phyloP scores from a whole-genome alignment of 352 stramenopile species.

The Poterioochromonas sp. region DNA sequence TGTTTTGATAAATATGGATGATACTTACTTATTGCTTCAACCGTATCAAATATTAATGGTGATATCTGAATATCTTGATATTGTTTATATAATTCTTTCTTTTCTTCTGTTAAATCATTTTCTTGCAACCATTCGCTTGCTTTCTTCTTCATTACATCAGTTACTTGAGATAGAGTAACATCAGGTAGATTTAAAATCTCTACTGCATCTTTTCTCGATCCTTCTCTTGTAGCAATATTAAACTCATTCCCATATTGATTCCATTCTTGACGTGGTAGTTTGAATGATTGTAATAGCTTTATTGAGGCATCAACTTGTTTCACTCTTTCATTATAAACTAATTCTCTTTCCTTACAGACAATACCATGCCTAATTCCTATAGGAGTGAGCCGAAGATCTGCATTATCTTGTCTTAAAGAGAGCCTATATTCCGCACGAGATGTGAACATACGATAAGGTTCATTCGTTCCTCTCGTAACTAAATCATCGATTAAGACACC shows the following conservation, averaged over 20 bases:
- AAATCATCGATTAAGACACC: constrained; percentile 98
- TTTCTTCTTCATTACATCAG: constrained; percentile 51
- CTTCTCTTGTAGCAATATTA: constrained; percentile 2
- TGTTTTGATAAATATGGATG: constrained; percentile 80
- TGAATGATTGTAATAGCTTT: background rate
- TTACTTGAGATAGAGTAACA: constrained; percentile 54
- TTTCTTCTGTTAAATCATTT: constrained; percentile 38
- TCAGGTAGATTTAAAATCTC: constrained; percentile 61
- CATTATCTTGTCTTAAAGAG: constrained; percentile 80
- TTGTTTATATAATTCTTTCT: constrained; percentile 42
- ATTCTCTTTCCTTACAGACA: constrained; percentile 58
- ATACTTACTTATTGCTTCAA: constrained; percentile 81
- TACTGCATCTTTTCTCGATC: constrained; percentile 51
- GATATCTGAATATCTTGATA: constrained; percentile 63
- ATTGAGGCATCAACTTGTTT: background rate
- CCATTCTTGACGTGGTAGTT: background rate
- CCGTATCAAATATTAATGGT: constrained; percentile 52
- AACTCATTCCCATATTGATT: background rate
- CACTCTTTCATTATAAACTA: background rate
- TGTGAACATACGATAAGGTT: constrained; percentile 99
- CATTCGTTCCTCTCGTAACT: constrained; percentile 83
- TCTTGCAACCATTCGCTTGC: background rate
- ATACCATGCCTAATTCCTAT: constrained; percentile 71
- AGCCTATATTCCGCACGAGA: constrained; percentile 65
- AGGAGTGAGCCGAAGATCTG: constrained; percentile 86